Conservation (phyloP, 2,329 filamentous ascomycete species). For the Scedosporium dehoogii region DNA sequence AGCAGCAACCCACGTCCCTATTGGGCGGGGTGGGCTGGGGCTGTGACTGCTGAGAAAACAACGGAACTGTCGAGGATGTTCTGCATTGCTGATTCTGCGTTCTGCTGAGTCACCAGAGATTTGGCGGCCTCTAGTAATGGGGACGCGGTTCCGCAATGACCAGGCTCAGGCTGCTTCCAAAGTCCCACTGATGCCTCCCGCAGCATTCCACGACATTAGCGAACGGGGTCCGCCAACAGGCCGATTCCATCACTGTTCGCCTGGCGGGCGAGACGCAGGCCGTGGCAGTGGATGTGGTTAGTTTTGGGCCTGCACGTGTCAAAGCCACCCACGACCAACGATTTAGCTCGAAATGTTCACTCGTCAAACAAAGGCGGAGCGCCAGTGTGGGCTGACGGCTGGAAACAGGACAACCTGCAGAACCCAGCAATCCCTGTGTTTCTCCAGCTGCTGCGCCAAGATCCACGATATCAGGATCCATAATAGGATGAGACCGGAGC, state of each 20-base stretch:
- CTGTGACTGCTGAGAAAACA: no score
- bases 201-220: no score
- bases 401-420: neutral
- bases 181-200: no score
- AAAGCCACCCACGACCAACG: neutral
- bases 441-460: neutral
- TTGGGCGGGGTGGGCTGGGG: no score
- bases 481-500: neutral
- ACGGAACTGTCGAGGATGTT: no score
- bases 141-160: no score
- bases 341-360: neutral
- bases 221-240: neutral
- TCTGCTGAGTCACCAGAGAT: no score
- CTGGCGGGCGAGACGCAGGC: neutral
- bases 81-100: no score
- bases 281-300: neutral
- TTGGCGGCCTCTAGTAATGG: no score
- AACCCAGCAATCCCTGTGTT: neutral
- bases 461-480: neutral
- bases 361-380: neutral
- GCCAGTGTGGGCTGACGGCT: neutral
- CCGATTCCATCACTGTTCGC: neutral
- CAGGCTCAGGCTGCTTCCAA: no score
- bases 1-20: no score
- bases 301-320: slow-evolving; percentile 5